A percentile compares a stretch with the other conserved stretches of the same genome.
Evolutionary conservation across 176 grass and related monocot species (phyloP).

Genomic region (Dactylis glomerata): DNA sequence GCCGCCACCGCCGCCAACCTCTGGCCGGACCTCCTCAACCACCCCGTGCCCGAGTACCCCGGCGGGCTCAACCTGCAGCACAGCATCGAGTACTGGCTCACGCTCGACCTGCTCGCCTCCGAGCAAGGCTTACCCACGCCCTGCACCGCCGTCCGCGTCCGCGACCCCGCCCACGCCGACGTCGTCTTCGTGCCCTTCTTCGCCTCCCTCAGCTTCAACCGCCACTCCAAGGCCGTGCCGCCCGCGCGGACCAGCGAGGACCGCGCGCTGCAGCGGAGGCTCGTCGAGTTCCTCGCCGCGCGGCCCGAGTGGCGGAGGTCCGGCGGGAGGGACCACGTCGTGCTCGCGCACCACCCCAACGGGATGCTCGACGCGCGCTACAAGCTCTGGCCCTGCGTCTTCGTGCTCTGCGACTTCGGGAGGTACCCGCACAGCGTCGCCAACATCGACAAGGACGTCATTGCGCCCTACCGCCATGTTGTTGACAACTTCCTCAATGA

Average conservation of each 20-base stretch:
- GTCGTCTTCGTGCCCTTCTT: conserved; percentile 94
- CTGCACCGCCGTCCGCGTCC: conserved; percentile 65
- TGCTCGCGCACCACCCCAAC: conserved; percentile 97
- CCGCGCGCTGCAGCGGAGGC: conserved; percentile 62
- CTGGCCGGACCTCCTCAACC: conserved; percentile 70
- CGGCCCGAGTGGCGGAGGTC: conserved; percentile 70
- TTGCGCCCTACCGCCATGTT: conserved; percentile 85
- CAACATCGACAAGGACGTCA: conserved; percentile 76
- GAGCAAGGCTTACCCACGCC: conserved; percentile 59
- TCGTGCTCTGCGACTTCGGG: conserved; percentile 96
- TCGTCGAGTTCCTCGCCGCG: conserved; percentile 53
- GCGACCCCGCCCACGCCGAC: conserved; percentile 52
- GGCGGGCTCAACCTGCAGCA: conserved; percentile 98
- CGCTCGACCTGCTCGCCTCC: conserved; percentile 82
- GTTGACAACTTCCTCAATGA: conserved; percentile 62
- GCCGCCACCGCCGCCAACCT: conserved; percentile 31
- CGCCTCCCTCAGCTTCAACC: conserved; percentile 95
- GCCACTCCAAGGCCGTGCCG: conserved; percentile 61
- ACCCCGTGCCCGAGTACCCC: conserved; percentile 66
- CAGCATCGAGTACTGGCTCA: conserved; percentile 98
- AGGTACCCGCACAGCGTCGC: conserved; percentile 74
- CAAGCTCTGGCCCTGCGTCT: conserved; percentile 75
- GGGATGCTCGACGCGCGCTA: conserved; percentile 84
- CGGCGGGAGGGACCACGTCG: conserved; percentile 74
- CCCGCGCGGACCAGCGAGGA: conserved; percentile 59